Conservation (phyloP, 2,329 filamentous ascomycete species). For the Diaporthe batatas region DNA sequence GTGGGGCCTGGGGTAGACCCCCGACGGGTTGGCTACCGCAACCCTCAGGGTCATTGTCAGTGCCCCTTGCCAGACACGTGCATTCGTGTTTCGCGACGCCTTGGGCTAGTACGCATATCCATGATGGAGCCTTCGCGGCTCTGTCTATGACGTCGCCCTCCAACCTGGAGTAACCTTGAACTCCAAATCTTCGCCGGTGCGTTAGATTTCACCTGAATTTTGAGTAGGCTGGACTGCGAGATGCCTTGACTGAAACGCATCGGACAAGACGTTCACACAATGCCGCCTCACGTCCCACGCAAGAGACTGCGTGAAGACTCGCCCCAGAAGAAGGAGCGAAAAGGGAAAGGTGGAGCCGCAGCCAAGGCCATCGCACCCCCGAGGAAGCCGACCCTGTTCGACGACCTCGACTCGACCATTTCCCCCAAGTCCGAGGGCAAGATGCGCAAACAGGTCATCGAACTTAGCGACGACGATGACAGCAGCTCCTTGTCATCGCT, state of each 20-base stretch:
- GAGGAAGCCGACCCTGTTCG: conserved; percentile 71
- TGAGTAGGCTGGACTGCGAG: neutral
- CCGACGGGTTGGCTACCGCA: neutral
- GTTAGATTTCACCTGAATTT: no score
- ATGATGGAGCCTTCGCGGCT: neutral
- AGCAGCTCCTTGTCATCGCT: conserved; percentile 66
- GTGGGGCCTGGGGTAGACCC: neutral
- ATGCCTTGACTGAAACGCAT: conserved; percentile 2
- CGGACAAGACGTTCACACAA: conserved; percentile 51
- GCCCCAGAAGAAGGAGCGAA: conserved; percentile 50
- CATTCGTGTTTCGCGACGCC: conserved; percentile 20
- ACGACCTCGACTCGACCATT: conserved; percentile 68
- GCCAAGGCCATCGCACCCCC: conserved; percentile 49
- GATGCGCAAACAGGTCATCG: conserved; percentile 47
- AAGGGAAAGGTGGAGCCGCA: conserved; percentile 48
- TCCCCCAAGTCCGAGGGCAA: conserved; percentile 50
- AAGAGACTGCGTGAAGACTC: conserved; percentile 71
- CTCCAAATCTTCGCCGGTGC: neutral
- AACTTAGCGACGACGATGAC: conserved; percentile 55
- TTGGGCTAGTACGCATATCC: neutral
- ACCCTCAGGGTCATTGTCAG: neutral
- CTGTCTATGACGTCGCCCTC: conserved; percentile 23
- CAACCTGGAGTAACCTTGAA: neutral
- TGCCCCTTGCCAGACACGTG: conserved; percentile 22
- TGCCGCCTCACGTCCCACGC: conserved; percentile 77